Conservation (phyloP, 1,139 yeast species). For the Nakaseomyces kungkrabaensis region DNA sequence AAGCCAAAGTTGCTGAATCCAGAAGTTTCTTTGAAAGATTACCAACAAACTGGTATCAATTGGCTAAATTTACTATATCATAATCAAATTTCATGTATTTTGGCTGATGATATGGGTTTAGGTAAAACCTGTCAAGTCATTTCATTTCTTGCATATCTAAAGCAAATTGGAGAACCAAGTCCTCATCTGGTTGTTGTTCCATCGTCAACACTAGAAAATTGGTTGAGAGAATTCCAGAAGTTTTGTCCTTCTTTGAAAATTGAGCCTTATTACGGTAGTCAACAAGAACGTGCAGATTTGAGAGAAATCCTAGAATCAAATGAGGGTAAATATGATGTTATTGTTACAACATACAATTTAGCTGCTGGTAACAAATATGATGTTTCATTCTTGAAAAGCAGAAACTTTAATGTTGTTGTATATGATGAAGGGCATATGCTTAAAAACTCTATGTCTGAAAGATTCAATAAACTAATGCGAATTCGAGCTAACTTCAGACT, state of each 20-base stretch:
- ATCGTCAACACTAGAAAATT: slow-evolving; percentile 89
- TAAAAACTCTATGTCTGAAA: slow-evolving; percentile 78
- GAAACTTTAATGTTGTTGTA: slow-evolving; percentile 75
- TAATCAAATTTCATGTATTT: slow-evolving; percentile 73
- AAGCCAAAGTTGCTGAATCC: slow-evolving; percentile 60
- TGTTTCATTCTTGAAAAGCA: slow-evolving; percentile 62
- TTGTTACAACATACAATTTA: slow-evolving; percentile 86
- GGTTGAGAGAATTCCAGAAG: slow-evolving; percentile 89
- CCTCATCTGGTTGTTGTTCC: slow-evolving; percentile 90
- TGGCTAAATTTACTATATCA: slow-evolving; percentile 81
- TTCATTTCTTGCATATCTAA: slow-evolving; percentile 79
- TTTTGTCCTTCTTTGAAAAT: slow-evolving; percentile 76
- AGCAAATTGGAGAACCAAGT: slow-evolving; percentile 49
- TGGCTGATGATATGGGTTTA: slow-evolving; percentile 97
- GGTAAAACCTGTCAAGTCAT: slow-evolving; percentile 96
- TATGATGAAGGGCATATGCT: slow-evolving; percentile 97
- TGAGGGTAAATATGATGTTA: slow-evolving; percentile 66
- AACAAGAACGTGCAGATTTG: slow-evolving; percentile 73
- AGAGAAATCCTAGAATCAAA: slow-evolving; percentile 52
- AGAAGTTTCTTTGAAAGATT: slow-evolving; percentile 64
- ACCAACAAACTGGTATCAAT: slow-evolving; percentile 91
- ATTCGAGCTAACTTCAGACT: slow-evolving; percentile 72
- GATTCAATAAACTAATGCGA: slow-evolving; percentile 79
- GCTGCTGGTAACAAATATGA: slow-evolving; percentile 85
- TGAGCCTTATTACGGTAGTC: slow-evolving; percentile 90